A percentile compares a stretch with the other conserved stretches of the same genome.
phyloP scores from a whole-genome alignment of 2,329 filamentous ascomycete species.

The Coniochaeta prunicola region DNA sequence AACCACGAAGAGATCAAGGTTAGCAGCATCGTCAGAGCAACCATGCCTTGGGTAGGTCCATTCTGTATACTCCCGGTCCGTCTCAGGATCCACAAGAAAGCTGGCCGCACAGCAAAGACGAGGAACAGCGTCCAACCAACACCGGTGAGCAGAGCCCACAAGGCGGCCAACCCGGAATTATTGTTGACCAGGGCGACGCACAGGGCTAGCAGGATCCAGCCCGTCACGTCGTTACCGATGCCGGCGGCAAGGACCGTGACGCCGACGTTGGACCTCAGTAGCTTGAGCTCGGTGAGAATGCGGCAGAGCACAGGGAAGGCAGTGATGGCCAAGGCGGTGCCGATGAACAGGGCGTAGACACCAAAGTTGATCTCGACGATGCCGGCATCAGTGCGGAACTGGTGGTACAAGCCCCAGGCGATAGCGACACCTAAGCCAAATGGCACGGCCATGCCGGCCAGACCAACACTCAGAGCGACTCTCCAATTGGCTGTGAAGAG shows the following conservation, averaged over 20 bases:
- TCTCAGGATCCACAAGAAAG: constrained; percentile 66
- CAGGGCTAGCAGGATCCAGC: constrained; percentile 87
- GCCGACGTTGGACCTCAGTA: constrained; percentile 76
- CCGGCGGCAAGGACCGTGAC: constrained; percentile 85
- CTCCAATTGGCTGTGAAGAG: constrained; percentile 75
- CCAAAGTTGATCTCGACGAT: constrained; percentile 38
- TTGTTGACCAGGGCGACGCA: constrained; percentile 93
- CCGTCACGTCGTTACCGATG: constrained; percentile 85
- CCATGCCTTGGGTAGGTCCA: constrained; percentile 78
- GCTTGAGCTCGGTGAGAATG: constrained; percentile 84
- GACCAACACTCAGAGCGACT: constrained; percentile 67
- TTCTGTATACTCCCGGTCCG: constrained; percentile 75
- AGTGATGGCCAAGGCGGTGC: constrained; percentile 89
- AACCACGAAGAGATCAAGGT: constrained; percentile 78
- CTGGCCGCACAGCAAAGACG: constrained; percentile 63
- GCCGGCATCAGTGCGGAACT: constrained; percentile 49
- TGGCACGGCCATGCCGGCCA: constrained; percentile 73
- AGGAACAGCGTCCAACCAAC: constrained; percentile 73
- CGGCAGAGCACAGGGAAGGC: constrained; percentile 87
- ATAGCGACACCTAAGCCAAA: constrained; percentile 78
- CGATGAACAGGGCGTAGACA: constrained; percentile 66
- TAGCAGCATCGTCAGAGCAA: constrained; percentile 74
- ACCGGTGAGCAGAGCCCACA: constrained; percentile 75
- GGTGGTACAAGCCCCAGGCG: constrained; percentile 70
- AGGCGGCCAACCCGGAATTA: constrained; percentile 68